Evolutionary conservation across 257 asterid species (phyloP).

Genomic region (Sherardia arvensis): DNA sequence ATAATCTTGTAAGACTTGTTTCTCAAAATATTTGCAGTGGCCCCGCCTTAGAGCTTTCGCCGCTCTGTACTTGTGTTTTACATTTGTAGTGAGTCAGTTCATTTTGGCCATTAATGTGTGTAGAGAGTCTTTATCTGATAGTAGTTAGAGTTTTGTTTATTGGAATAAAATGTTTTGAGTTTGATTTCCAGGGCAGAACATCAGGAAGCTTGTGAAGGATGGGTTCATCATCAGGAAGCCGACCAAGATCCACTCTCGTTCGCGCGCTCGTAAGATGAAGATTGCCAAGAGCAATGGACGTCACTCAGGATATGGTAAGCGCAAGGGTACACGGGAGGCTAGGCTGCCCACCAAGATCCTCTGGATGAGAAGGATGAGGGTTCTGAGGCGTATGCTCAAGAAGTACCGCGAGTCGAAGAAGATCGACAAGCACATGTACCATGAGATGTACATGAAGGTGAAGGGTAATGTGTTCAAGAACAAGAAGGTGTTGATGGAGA

Average conservation of each 20-base stretch:
- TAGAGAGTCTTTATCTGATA: neutral
- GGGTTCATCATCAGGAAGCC: constrained; percentile 94
- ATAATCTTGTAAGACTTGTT: constrained; percentile 5
- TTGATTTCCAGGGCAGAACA: constrained; percentile 55
- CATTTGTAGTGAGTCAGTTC: too few species aligned
- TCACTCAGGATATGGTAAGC: constrained; percentile 98
- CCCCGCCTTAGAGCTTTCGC: constrained; percentile 14
- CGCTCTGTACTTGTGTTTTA: too few species aligned
- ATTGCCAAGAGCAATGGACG: constrained; percentile 96
- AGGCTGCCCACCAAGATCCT: constrained; percentile 87
- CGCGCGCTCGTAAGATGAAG: constrained; percentile 92
- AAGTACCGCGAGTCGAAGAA: constrained; percentile 88
- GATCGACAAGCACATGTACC: constrained; percentile 96
- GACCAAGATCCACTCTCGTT: constrained; percentile 87
- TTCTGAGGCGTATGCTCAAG: constrained; percentile 82
- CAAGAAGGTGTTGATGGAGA: constrained; percentile 93
- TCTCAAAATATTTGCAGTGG: constrained; percentile 10
- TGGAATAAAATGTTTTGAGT: too few species aligned
- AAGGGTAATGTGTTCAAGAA: constrained; percentile 97
- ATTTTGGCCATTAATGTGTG: too few species aligned
- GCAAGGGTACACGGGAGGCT: constrained; percentile 97
- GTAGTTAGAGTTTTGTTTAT: too few species aligned
- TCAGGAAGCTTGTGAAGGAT: constrained; percentile 85
- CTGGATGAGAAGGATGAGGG: constrained; percentile 97
- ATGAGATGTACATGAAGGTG: constrained; percentile 97